These are phyloP conservation scores for Scheffersomyces titani DNA, from an alignment of 1,139 yeast species.

Conservation along the genomic window DNA sequence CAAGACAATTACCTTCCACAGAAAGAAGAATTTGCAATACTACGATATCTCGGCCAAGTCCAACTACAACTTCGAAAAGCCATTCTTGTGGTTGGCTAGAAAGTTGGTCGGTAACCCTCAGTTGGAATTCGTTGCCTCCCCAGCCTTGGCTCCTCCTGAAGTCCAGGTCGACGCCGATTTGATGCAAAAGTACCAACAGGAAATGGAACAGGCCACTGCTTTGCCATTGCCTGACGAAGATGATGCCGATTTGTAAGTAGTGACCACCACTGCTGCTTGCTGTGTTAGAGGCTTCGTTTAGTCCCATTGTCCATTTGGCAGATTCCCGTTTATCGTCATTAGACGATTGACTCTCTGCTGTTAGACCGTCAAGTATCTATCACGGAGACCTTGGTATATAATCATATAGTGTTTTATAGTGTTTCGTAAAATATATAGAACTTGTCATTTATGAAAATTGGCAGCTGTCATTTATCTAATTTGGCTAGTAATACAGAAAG, in stretches of 20 bases:
- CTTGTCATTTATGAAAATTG: neutral
- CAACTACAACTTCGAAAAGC: slow-evolving; percentile 99
- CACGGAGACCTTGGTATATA: neutral
- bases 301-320: neutral
- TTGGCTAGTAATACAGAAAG: neutral
- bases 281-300: neutral
- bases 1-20: slow-evolving; percentile 99
- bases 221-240: slow-evolving; percentile 99
- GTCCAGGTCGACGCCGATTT: slow-evolving; percentile 94
- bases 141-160: slow-evolving; percentile 99
- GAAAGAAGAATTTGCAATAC: slow-evolving; percentile 99
- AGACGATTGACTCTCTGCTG: neutral
- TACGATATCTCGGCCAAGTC: slow-evolving; percentile 99
- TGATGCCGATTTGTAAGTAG: slow-evolving; percentile 88
- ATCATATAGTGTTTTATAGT: neutral
- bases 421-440: neutral
- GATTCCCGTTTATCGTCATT: neutral
- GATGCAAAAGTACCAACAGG: slow-evolving; percentile 98
- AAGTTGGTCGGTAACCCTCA: slow-evolving; percentile 98
- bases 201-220: slow-evolving; percentile 99
- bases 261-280: neutral
- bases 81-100: slow-evolving; percentile 99
- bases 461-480: neutral
- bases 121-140: slow-evolving; percentile 98
- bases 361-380: neutral